Base-by-base conservation (phyloP, 495 filamentous ascomycete genomes). In the Evansstolkia leycettana region DNA sequence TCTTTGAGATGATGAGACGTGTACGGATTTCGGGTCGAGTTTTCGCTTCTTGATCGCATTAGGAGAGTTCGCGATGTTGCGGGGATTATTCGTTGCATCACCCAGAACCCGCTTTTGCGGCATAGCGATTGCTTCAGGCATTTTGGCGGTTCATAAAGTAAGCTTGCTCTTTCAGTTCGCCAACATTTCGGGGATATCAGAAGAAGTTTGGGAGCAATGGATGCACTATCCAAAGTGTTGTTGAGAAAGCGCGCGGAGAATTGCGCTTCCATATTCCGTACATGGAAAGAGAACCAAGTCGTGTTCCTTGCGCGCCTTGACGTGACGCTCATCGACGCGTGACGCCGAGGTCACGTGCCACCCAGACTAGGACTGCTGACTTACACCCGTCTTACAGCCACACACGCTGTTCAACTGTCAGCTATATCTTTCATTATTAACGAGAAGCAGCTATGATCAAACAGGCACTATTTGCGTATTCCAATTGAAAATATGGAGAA, bases 41-140 rank as follows among this genome's bases (percentile, higher is more conserved):
- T 86, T 88, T 17, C 80, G 65, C 58, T 85, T 90, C 62, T 95
- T 96, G 28, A 72, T 56, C 17, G 60, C 48, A 33, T 47, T 63
- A 11, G 73, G 68, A 17, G 75, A 70, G 0, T 60, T 47, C 37
- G 54, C 31, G 36, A 54, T 46, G 40, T 71, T 71, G 41, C 55
- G 58, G 15, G 64, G 47, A 34, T 66, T 69, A 35, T 63, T 72
- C 31, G 66, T 73, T 23, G 70, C 61, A 43, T 82, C 75, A 33
- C 56, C 62, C 40, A 82, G 57, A 33, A 71, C 69, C 41, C 73
- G 69, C 58, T 82, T 80, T 39, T 61, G 67, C 38, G 69, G 53
- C 44, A 55, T 62, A 17, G 59, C 34, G 7, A 60, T 52, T 19
- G 69, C 66, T 53, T 69, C 65, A 39, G 68, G 52, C 73, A 76